Evolutionary conservation across 257 asterid species (phyloP).

Genomic region (Gentiana dahurica): DNA sequence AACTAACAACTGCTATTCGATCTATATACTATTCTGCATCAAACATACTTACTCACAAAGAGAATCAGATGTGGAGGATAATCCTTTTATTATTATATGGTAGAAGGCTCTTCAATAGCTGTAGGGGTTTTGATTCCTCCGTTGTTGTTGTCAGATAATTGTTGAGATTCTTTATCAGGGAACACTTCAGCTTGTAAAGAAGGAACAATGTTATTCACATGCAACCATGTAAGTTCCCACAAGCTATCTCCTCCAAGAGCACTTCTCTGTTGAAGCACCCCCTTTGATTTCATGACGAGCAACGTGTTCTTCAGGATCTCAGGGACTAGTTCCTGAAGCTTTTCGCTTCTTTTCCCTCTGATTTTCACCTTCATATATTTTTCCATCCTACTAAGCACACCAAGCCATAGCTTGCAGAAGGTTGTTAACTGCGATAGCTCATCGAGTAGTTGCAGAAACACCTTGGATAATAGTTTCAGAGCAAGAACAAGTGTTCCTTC

Average conservation of each 20-base stretch:
- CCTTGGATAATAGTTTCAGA: conserved; percentile 59
- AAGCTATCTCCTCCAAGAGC: conserved; percentile 84
- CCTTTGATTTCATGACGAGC: conserved; percentile 73
- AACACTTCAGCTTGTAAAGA: conserved; percentile 64
- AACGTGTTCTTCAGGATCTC: conserved; percentile 73
- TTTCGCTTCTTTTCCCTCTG: conserved; percentile 61
- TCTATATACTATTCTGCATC: conserved; percentile 3
- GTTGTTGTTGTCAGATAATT: conserved; percentile 9
- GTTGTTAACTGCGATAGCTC: conserved; percentile 51
- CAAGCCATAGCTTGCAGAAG: conserved; percentile 89
- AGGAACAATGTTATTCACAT: conserved; percentile 70
- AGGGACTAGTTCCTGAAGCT: conserved; percentile 77
- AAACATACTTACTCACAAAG: conserved; percentile 10
- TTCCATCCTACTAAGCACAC: conserved; percentile 78
- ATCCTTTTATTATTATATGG: conserved; percentile 18
- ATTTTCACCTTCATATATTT: conserved; percentile 68
- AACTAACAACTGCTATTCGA: conserved; percentile 1
- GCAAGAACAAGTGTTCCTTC: conserved; percentile 87
- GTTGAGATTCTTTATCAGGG: conserved; percentile 43
- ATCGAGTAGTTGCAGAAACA: conserved; percentile 41
- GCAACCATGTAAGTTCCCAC: conserved; percentile 96
- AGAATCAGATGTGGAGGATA: background rate
- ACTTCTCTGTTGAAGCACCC: conserved; percentile 65
- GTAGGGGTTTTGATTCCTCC: conserved; percentile 11
- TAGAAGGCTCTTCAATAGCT: conserved; percentile 16